phyloP scores from a whole-genome alignment of 2,329 filamentous ascomycete genomes.

The Ceratocystiopsis minuta region DNA sequence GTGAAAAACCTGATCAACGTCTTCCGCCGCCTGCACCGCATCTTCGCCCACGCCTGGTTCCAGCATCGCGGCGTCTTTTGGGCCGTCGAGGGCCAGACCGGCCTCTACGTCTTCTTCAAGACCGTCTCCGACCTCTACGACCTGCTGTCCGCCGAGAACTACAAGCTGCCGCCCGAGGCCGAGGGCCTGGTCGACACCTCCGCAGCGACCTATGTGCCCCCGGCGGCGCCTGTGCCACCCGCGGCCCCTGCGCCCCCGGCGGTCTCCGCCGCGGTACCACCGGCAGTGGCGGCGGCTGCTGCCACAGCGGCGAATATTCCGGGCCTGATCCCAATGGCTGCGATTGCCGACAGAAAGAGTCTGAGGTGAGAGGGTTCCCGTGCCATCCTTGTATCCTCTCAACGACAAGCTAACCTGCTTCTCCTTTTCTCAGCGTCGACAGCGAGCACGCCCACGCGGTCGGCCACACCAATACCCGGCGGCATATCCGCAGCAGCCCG shows the following conservation, averaged over 20 bases:
- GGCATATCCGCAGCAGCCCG: slow-evolving; percentile 64
- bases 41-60: slow-evolving; percentile 98
- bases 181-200: slow-evolving; percentile 50
- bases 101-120: slow-evolving; percentile 92
- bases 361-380: too few relatives aligned
- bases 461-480: slow-evolving; percentile 54
- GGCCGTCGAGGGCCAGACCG: slow-evolving; percentile 79
- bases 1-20: slow-evolving; percentile 84
- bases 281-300: slow-evolving; percentile 4
- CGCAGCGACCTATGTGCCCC: too few relatives aligned
- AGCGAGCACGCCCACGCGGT: slow-evolving; percentile 31
- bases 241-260: too few relatives aligned
- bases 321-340: slow-evolving; percentile 5
- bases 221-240: too few relatives aligned
- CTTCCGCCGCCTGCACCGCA: slow-evolving; percentile 82
- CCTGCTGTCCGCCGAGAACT: slow-evolving; percentile 81
- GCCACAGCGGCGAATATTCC: background rate
- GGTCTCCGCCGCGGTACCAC: background rate
- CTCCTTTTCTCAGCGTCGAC: slow-evolving; percentile 3
- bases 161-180: slow-evolving; percentile 84
- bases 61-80: slow-evolving; percentile 92
- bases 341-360: slow-evolving; percentile 5
- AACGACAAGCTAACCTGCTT: too few relatives aligned
- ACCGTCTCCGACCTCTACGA: slow-evolving; percentile 86
- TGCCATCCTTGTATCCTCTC: too few relatives aligned